Conservation (phyloP, 225 moss, liverwort and hornwort species). For the Ulota crispa region DNA sequence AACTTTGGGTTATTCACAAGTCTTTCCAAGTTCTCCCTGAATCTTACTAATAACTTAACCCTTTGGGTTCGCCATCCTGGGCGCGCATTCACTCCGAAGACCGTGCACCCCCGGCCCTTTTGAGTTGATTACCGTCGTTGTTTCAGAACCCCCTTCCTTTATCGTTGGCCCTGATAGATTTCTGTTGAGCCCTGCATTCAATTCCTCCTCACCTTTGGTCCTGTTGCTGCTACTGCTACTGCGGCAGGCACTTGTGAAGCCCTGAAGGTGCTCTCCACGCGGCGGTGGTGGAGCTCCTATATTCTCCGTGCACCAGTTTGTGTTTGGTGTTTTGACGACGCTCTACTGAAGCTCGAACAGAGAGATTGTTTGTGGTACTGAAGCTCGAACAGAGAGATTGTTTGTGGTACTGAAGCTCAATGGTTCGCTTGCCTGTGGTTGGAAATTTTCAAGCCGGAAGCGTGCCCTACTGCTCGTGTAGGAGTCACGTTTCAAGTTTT, state of each 20-base stretch:
- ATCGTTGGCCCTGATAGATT: not conserved
- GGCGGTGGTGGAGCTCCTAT: not conserved
- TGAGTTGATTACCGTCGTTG: not conserved
- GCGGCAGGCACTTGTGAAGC: not conserved
- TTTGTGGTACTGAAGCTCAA: not conserved
- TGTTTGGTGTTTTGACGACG: not conserved
- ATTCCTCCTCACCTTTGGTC: not conserved
- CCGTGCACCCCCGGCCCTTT: not conserved
- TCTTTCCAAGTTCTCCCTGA: not conserved
- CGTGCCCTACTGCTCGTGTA: not conserved
- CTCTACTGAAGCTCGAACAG: not conserved
- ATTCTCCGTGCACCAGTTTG: not conserved
- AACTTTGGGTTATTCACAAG: not conserved
- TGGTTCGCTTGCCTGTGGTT: too few species aligned
- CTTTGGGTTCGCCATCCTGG: not conserved
- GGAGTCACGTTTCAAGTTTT: not conserved
- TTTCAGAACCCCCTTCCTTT: not conserved
- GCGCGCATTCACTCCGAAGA: not conserved
- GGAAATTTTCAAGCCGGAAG: not conserved
- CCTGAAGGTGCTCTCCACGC: constrained; percentile 2
- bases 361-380: not conserved
- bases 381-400: not conserved
- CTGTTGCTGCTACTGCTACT: not conserved
- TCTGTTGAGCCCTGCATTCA: not conserved
- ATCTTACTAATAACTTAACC: not conserved